phyloP scores from a whole-genome alignment of 2,329 filamentous ascomycete species.

The Xenoacremonium recifei region DNA sequence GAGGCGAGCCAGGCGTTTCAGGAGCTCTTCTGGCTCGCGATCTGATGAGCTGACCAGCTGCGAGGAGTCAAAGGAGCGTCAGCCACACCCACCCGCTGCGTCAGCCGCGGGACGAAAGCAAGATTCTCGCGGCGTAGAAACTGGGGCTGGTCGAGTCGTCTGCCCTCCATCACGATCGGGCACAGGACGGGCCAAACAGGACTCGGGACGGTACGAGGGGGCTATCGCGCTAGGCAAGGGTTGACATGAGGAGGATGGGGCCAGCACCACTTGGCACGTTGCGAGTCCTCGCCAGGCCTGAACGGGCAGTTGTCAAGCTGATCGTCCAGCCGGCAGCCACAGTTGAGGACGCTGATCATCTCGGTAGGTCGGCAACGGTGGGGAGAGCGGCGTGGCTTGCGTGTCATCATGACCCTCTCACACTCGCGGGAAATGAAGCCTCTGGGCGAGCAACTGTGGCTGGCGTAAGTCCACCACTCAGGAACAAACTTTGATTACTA shows the following conservation, averaged over 20 bases:
- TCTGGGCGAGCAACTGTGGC: no score
- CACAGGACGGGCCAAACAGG: not conserved
- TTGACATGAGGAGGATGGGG: not conserved
- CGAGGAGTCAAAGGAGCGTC: no score
- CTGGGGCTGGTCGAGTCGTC: not conserved
- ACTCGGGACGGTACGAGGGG: not conserved
- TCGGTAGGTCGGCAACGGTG: not conserved
- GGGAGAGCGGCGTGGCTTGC: not conserved
- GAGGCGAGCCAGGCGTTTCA: no score
- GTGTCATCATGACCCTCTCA: not conserved
- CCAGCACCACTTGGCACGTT: not conserved
- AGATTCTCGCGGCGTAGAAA: no score
- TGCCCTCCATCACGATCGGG: not conserved
- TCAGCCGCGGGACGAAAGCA: no score
- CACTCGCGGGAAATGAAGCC: no score
- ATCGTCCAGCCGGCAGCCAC: not conserved
- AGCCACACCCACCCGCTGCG: no score
- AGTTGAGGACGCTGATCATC: not conserved
- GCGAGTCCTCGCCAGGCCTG: not conserved
- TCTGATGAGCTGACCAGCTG: no score
- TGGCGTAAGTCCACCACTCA: no score
- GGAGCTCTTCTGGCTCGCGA: no score
- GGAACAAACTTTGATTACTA: not conserved
- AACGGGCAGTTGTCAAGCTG: not conserved
- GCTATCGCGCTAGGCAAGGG: not conserved